Percentiles rank a stretch among this genome's conserved stretches.
phyloP scores from a whole-genome alignment of 106 monocot species.

The Xerophyta viscosa region DNA sequence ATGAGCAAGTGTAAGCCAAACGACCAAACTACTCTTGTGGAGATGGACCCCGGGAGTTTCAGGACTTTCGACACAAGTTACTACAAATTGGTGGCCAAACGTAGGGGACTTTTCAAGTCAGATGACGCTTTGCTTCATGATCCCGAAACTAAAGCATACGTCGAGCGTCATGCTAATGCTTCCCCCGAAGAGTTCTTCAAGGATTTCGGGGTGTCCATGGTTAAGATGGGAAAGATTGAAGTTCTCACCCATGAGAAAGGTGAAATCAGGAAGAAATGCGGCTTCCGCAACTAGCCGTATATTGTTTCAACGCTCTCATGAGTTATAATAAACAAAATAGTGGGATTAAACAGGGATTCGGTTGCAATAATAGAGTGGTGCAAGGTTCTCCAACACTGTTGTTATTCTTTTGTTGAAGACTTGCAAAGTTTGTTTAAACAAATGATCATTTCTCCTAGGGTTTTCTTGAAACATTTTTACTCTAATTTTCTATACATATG shows the following conservation, averaged over 20 bases:
- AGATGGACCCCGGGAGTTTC: conserved; percentile 68
- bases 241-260: conserved; percentile 24
- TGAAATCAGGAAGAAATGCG: conserved; percentile 26
- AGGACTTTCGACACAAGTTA: conserved; percentile 46
- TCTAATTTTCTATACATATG: too few relatives aligned
- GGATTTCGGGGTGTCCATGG: conserved; percentile 24
- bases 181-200: conserved; percentile 25
- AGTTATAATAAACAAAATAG: too few relatives aligned
- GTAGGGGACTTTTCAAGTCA: conserved; percentile 34
- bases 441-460: too few relatives aligned
- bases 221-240: conserved; percentile 27
- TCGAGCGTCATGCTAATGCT: conserved; percentile 14
- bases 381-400: too few relatives aligned
- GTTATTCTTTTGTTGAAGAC: too few relatives aligned
- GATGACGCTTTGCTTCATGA: conserved; percentile 37
- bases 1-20: conserved; percentile 2
- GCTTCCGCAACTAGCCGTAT: conserved; percentile 17
- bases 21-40: conserved; percentile 21
- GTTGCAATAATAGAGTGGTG: too few relatives aligned
- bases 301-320: too few relatives aligned
- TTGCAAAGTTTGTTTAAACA: too few relatives aligned
- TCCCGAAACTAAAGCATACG: conserved; percentile 11
- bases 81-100: conserved; percentile 37
- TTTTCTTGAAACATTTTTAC: too few relatives aligned
- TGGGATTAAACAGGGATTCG: too few relatives aligned